These are phyloP conservation scores for Kwoniella sp. DNA, from an alignment of 768 basidiomycete genomes.

Conservation along the genomic window DNA sequence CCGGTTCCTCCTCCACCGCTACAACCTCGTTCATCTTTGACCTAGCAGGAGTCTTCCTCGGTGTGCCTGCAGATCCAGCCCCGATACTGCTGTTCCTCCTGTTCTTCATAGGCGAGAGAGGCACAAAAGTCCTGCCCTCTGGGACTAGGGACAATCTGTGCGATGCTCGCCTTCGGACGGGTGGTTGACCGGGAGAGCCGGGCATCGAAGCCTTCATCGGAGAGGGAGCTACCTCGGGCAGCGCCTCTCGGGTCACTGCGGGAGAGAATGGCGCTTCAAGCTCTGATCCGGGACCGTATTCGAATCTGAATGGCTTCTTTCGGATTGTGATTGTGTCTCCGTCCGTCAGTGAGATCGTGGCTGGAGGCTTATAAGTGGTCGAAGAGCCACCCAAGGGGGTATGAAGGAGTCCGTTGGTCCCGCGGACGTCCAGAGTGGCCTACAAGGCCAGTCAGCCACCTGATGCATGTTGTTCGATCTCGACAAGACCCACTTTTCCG, in stretches of 20 bases:
- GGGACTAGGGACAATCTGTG: conserved; percentile 39
- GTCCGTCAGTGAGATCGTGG: conserved; percentile 19
- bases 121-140: conserved; percentile 31
- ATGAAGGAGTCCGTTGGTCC: conserved; percentile 34
- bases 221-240: neutral
- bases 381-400: conserved; percentile 14
- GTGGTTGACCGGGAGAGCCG: conserved; percentile 6
- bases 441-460: neutral
- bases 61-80: conserved; percentile 6
- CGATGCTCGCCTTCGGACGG: conserved; percentile 22
- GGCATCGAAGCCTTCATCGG: neutral
- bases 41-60: neutral
- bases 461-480: neutral
- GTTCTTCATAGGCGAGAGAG: conserved; percentile 33
- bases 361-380: conserved; percentile 20
- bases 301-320: conserved; percentile 46
- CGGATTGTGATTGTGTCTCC: conserved; percentile 42
- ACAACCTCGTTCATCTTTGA: conserved; percentile 18
- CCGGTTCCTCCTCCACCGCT: conserved; percentile 10
- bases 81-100: conserved; percentile 29
- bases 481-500: conserved; percentile 22
- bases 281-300: conserved; percentile 24
- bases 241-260: neutral
- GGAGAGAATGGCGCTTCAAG: conserved; percentile 11
- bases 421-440: conserved; percentile 39